A percentile compares a stretch with the other conserved stretches of the same genome.
phyloP scores from a whole-genome alignment of 1,284 basidiomycete genomes.

The Cryptococcus wingfieldii region DNA sequence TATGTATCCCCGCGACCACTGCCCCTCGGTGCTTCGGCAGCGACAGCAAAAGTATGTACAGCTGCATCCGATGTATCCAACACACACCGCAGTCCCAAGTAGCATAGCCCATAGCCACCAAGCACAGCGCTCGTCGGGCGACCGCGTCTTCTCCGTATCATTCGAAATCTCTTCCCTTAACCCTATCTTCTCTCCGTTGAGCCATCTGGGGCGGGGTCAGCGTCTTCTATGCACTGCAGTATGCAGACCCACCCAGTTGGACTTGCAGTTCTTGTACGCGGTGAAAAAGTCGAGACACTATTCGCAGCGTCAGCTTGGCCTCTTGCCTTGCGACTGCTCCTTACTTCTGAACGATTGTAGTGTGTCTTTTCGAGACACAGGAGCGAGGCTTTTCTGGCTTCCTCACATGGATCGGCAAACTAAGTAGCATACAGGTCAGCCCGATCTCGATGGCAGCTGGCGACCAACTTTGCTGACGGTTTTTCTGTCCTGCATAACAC shows the following conservation, averaged over 20 bases:
- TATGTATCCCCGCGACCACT: too few relatives aligned
- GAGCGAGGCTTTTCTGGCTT: slow-evolving; percentile 43
- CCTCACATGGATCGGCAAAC: slow-evolving; percentile 47
- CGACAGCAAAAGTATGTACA: too few relatives aligned
- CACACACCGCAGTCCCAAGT: too few relatives aligned
- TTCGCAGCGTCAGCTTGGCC: not conserved
- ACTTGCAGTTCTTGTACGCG: slow-evolving; percentile 48
- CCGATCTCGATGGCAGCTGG: not conserved
- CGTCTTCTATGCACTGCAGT: not conserved
- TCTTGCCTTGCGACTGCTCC: slow-evolving; percentile 5
- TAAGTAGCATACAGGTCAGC: slow-evolving; percentile 9
- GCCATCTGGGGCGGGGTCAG: slow-evolving; percentile 16
- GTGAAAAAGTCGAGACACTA: slow-evolving; percentile 48
- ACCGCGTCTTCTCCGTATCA: not conserved
- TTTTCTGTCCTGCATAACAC: slow-evolving; percentile 18
- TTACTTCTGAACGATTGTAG: slow-evolving; percentile 47
- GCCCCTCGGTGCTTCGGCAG: too few relatives aligned
- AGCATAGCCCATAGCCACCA: too few relatives aligned
- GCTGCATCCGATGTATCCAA: too few relatives aligned
- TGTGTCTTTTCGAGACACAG: slow-evolving; percentile 47
- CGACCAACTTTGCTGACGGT: slow-evolving; percentile 33
- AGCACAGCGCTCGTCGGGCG: too few relatives aligned
- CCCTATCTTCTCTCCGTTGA: slow-evolving; percentile 29
- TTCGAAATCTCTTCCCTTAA: slow-evolving; percentile 10
- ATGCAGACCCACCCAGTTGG: slow-evolving; percentile 39